Percentiles rank a stretch among this genome's conserved stretches.
phyloP scores from a whole-genome alignment of 306 rosid genomes.

The Phaseolus lunatus region DNA sequence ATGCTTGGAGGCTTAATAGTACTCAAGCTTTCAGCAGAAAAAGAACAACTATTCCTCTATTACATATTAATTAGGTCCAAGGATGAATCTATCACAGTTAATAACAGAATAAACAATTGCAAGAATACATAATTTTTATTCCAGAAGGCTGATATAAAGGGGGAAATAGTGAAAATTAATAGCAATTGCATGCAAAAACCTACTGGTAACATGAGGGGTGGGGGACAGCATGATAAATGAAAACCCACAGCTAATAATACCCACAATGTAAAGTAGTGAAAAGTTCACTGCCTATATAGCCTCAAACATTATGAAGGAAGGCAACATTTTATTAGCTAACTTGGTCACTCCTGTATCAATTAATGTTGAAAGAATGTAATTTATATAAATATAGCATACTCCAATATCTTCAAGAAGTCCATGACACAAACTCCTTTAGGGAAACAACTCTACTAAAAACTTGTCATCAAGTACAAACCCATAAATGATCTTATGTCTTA shows the following conservation, averaged over 20 bases:
- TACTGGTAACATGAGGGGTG: neutral
- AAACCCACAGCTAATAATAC: neutral
- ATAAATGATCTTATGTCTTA: neutral
- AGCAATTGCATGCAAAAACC: neutral
- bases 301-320: too few relatives aligned
- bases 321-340: too few relatives aligned
- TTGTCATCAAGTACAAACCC: neutral
- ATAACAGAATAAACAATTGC: neutral
- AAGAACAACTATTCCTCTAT: neutral
- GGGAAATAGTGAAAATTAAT: conserved; percentile 6
- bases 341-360: too few relatives aligned
- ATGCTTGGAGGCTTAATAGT: neutral
- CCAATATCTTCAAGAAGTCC: conserved; percentile 17
- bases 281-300: neutral
- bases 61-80: too few relatives aligned
- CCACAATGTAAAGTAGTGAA: neutral
- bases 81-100: conserved; percentile 1
- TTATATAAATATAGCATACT: neutral
- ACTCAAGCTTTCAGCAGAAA: neutral
- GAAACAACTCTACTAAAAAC: neutral
- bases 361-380: too few relatives aligned
- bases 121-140: neutral
- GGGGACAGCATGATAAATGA: too few relatives aligned
- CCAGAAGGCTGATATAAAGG: neutral
- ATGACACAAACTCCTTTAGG: conserved; percentile 1